Percentiles rank a stretch among this genome's conserved stretches.
phyloP scores from a whole-genome alignment of 768 basidiomycete species.

The Boletus vinaceobasis region DNA sequence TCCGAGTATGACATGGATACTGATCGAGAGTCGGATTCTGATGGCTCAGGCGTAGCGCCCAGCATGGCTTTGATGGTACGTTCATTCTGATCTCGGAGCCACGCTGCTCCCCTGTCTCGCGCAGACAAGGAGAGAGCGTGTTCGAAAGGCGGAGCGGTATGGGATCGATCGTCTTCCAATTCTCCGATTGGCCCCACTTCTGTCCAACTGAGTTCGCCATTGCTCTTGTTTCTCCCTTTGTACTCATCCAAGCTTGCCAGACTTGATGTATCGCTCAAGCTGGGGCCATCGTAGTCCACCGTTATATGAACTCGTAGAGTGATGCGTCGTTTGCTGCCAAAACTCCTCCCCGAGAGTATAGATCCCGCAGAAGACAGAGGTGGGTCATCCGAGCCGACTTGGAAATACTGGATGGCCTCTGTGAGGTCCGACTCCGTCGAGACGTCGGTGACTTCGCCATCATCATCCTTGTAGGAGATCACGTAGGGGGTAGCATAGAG shows the following conservation, averaged over 20 bases:
- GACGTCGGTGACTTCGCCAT: conserved; percentile 73
- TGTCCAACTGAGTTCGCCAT: conserved; percentile 40
- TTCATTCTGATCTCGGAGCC: conserved; percentile 80
- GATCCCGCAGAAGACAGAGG: conserved; percentile 71
- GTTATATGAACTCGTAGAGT: conserved; percentile 72
- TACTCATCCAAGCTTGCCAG: conserved; percentile 77
- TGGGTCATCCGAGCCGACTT: conserved; percentile 68
- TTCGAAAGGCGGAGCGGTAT: conserved; percentile 40
- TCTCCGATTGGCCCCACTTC: conserved; percentile 44
- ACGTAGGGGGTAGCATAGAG: conserved; percentile 66
- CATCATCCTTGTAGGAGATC: conserved; percentile 86
- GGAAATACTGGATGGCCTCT: conserved; percentile 87
- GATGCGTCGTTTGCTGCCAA: conserved; percentile 68
- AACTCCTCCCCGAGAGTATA: conserved; percentile 62
- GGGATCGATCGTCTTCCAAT: conserved; percentile 54
- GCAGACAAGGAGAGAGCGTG: conserved; percentile 42
- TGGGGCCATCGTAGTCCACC: conserved; percentile 89
- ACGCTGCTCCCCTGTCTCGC: conserved; percentile 68
- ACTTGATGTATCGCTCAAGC: conserved; percentile 85
- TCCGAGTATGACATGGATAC: conserved; percentile 31
- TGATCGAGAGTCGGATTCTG: conserved; percentile 51
- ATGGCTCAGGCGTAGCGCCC: conserved; percentile 54
- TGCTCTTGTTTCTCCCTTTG: conserved; percentile 55
- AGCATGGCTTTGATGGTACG: conserved; percentile 60
- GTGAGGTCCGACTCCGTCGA: conserved; percentile 69